A percentile compares a stretch with the other conserved stretches of the same genome.
These are phyloP conservation scores for Cladosporium sp. DNA, from an alignment of 2,329 filamentous ascomycete species.

Conservation along the genomic window DNA sequence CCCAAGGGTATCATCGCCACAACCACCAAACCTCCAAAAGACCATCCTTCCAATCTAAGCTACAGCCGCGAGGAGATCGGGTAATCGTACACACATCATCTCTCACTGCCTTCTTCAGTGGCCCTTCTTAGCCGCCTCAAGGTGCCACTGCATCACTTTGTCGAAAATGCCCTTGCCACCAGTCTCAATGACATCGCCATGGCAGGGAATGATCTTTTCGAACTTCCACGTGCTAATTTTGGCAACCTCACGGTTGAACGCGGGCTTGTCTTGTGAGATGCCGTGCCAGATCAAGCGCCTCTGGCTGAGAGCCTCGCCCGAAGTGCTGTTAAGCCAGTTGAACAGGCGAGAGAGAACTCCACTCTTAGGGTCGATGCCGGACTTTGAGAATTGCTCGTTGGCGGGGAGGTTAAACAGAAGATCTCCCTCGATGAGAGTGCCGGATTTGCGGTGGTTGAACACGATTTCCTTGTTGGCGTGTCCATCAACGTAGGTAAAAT, in stretches of 20 bases:
- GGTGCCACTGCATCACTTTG: conserved; percentile 81
- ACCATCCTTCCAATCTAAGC: background rate
- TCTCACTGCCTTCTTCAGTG: background rate
- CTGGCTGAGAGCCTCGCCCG: conserved; percentile 67
- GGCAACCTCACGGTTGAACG: conserved; percentile 68
- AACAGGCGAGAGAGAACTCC: conserved; percentile 63
- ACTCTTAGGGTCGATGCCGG: conserved; percentile 54
- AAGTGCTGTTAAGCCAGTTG: conserved; percentile 58
- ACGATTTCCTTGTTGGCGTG: conserved; percentile 86
- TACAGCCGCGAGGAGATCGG: background rate
- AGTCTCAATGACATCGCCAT: conserved; percentile 82
- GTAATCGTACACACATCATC: background rate
- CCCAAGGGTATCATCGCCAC: conserved; percentile 6
- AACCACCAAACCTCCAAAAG: background rate
- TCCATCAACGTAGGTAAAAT: conserved; percentile 75
- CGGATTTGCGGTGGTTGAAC: conserved; percentile 77
- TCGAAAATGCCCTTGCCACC: conserved; percentile 73
- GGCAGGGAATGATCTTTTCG: conserved; percentile 81
- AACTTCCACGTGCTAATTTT: conserved; percentile 82
- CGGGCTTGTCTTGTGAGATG: conserved; percentile 61
- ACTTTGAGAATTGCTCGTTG: conserved; percentile 71
- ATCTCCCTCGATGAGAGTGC: conserved; percentile 83
- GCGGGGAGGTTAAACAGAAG: conserved; percentile 89
- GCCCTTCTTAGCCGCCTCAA: conserved; percentile 51
- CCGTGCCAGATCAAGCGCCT: conserved; percentile 83